Percentiles rank a stretch among this genome's conserved stretches.
phyloP scores from a whole-genome alignment of 306 rosid species.

The Pueraria montana region DNA sequence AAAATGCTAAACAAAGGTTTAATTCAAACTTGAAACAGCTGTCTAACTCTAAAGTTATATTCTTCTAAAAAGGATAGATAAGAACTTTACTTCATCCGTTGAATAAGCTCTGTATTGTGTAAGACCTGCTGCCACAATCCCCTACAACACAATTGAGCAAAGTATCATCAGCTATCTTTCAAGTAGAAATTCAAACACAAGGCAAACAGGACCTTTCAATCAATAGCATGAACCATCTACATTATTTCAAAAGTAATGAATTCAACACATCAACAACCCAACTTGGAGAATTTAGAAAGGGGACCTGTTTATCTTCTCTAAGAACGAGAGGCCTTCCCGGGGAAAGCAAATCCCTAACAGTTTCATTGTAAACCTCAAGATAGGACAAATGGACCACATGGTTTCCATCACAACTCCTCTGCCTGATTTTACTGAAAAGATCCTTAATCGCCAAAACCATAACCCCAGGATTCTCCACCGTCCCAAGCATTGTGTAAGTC shows the following conservation, averaged over 20 bases:
- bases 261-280: not conserved
- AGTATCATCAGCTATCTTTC: slow-evolving; percentile 32
- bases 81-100: slow-evolving; percentile 84
- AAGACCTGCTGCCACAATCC: slow-evolving; percentile 93
- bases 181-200: slow-evolving; percentile 17
- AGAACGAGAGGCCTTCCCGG: slow-evolving; percentile 97
- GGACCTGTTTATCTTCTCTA: slow-evolving; percentile 97
- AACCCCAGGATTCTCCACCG: slow-evolving; percentile 92
- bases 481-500: slow-evolving; percentile 97
- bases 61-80: not conserved
- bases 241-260: not conserved
- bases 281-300: not conserved
- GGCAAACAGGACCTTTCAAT: not conserved
- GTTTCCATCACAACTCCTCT: slow-evolving; percentile 89
- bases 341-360: slow-evolving; percentile 88
- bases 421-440: slow-evolving; percentile 84
- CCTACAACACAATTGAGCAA: slow-evolving; percentile 59
- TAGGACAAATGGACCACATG: slow-evolving; percentile 91
- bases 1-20: slow-evolving; percentile 16
- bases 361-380: slow-evolving; percentile 97
- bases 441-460: slow-evolving; percentile 99
- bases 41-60: slow-evolving; percentile 10
- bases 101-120: slow-evolving; percentile 97
- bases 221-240: not conserved
- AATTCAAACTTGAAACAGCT: slow-evolving; percentile 33